Evolutionary conservation across 495 filamentous ascomycete genomes (phyloP), one percentile per base, ranked within the genome.

Genomic region (Penicillium simplicissimum): DNA sequence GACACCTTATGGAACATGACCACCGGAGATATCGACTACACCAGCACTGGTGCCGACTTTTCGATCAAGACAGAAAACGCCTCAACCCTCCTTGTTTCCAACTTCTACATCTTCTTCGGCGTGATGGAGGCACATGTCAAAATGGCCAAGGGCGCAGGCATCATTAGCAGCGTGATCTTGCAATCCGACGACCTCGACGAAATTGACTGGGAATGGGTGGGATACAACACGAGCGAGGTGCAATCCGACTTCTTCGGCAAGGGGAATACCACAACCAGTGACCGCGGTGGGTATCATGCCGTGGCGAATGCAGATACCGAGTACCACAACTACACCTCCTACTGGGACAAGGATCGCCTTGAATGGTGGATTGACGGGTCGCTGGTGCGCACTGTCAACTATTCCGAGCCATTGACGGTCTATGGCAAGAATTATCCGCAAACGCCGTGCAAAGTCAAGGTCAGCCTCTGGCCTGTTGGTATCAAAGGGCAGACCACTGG

Each of bases 191-290:
- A 85, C 57, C 82, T 94, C 11, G 92, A 96, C 71, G 92, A 96
- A 75, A 91, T 96, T 65, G 92, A 96, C 70, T 91, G 90, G 83
- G 84, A 83, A 65, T 74, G 79, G 77, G 68, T 77, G 42, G 81
- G 81, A 43, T 77, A 68, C 10, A 73, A 80, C 49, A 70, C 76
- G 43, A 81, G 67, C 58, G 76, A 84, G 54, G 87, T 93, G 4
- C 89, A 96, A 75, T 88, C 85, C 58, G 93, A 96, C 71, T 96
- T 92, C 75, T 96, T 95, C 69, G 88, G 90, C 71, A 92, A 95
- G 73, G 92, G 90, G 8, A 84, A 89, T 51, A 91, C 89, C 0
- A 78, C 81, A 3, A 82, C 82, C 5, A 93, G 90, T 72, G 84
- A 93, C 72, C 89, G 90, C 38, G 66, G 66, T 25, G 66, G 58